Base-by-base conservation (phyloP, 2,329 filamentous ascomycete genomes). In the Diaporthe sp. region DNA sequence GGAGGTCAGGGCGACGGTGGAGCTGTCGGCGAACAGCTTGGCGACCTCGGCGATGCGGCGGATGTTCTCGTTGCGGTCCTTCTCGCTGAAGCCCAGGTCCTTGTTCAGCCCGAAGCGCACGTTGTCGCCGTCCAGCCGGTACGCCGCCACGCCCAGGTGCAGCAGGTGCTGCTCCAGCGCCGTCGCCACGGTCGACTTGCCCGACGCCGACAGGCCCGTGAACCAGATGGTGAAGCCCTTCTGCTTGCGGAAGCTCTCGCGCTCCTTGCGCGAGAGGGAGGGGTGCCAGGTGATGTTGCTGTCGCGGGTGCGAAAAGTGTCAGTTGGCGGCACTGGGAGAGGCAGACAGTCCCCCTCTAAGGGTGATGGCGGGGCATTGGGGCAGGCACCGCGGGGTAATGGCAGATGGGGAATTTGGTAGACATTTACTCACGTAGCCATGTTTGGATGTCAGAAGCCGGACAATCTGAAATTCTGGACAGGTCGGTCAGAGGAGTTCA, bases 81-180 rank as follows among this genome's bases (percentile, higher is more conserved):
- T 92, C 83, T 98, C 96, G 78, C 92, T 94, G 89, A 98, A 99
- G 22, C 96, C 96, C 15, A 99, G 91, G 87, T 98, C 96, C 87
- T 97, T 98, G 92, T 98, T 99, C 79, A 99, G 90, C 22, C 97
- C 97, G 87, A 98, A 98, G 77, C 97, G 96, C 79, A 99, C 94
- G 86, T 99, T 99, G 90, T 99, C 97, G 82, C 96, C 97, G 86
- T 99, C 97, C 42, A 99, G 93, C 72, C 97, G 93, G 90, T 99
- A 99, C 76, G 96, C 94, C 74, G 93, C 88, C 71, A 97, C 88
- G 58, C 93, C 94, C 15, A 95, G 90, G 84, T 98, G 95, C 74
- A 99, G 92, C 46, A 99, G 93, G 85, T 98, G 95, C 88, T 98
- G 96, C 89, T 99, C 97, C 55, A 99, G 94, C 22, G 97, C 97